Evolutionary conservation across 345 rosid species (phyloP), one percentile per base, ranked within the genome.

Genomic region (Geranium brycei): DNA sequence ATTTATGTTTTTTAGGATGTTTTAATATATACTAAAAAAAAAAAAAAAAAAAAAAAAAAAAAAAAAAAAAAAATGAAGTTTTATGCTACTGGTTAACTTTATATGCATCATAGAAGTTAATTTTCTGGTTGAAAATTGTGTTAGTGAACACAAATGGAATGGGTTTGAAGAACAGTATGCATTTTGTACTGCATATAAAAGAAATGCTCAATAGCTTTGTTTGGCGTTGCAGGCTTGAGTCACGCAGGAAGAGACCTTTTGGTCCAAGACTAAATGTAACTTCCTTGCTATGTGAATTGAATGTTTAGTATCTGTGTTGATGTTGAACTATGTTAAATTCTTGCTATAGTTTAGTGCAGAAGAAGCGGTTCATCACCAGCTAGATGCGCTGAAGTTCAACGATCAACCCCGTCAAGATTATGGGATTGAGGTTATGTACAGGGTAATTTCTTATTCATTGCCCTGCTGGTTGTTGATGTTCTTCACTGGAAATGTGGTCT

Each of bases 381-480:
- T 87, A 68, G 93, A 87, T 81, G 90, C 96, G 8, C 69, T 89
- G 74, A 92, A 92, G 71, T 84, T 77, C 77, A 89, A 92, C 64
- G 89, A 87, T 32, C 89, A 89, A 74, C 96, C 89, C 41, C 93
- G 88, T 35, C 80, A 67, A 65, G 98, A 92, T 72, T 87, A 92
- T 69, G 96, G 96, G 31, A 79, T 89, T 0, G 96, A 92, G 75
- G 98, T 92, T 60, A 76, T 92, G 96, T 92, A 89, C 62, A 66
- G 95, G 91, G 98, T 89, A 85, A 71, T 17, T 64, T 51, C 57
- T 8, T 31, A 19, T 23, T 51, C 14, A 35, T 12, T 11, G 0
- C 40, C 23, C 4, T 30, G 8, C 17, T 32, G 19, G 31, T 56
- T 19, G 28, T 51, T 16, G 19, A 51, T 23, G 15, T 28, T 68